Evolutionary conservation across 2,329 filamentous ascomycete genomes (phyloP), one percentile per base, ranked within the genome.

Genomic region (Ceratocystis huliohia): DNA sequence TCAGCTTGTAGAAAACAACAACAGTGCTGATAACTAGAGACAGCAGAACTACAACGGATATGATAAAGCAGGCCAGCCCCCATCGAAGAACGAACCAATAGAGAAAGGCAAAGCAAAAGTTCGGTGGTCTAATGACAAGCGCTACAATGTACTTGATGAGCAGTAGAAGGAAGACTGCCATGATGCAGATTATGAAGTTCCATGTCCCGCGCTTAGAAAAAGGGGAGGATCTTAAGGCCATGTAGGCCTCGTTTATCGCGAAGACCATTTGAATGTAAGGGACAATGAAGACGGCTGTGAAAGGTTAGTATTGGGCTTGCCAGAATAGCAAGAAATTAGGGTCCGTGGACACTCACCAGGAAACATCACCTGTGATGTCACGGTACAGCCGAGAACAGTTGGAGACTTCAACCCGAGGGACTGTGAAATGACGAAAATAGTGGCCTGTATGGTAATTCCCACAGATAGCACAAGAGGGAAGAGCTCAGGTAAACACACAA

Each of bases 201-300:
- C 84, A 88, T 72, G 80, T 84, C 33, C 81, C 78, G 67, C 83
- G 80, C 1, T 80, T 76, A 3, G 81, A 79, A 69, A 88, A 88
- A 1, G 84, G 80, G 59, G 78, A 77, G 59, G 75, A 76, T 69
- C 76, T 79, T 30, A 86, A 73, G 10, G 82, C 81, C 70, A 86
- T 79, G 17, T 83, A 71, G 0, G 82, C 77, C 44, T 82, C 79
- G 73, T 89, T 87, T 67, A 86, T 69, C 15, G 82, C 84, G 70
- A 89, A 88, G 17, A 87, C 78, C 22, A 88, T 71, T 70, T 88
- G 86, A 41, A 85, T 80, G 69, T 81, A 87, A 30, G 86, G 86
- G 7, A 84, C 80, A 64, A 88, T 79, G 71, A 89, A 88, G 45
- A 88, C 78, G 6, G 83, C 87, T 63, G n/a, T 45, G 15, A 30